Evolutionary conservation across 495 filamentous ascomycete species (phyloP).

Genomic region (Eremomyces bilateralis): DNA sequence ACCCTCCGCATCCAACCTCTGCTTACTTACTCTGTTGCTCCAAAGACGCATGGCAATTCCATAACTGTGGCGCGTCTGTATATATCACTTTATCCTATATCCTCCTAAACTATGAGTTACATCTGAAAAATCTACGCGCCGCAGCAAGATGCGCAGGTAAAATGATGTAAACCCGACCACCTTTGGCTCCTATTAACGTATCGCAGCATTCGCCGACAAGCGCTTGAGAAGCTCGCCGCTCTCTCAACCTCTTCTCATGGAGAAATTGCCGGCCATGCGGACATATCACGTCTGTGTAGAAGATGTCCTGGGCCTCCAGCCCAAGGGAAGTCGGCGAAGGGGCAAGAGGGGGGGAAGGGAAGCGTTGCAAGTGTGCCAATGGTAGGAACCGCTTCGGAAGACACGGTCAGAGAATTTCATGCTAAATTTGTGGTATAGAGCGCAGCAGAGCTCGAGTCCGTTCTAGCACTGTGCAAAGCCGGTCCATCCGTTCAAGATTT

Average conservation of each 20-base stretch:
- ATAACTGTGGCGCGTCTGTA: no score
- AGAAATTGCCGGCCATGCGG: constrained; percentile 5
- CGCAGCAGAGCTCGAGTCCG: constrained; percentile 66
- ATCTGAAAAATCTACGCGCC: no score
- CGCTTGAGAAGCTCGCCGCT: constrained; percentile 20
- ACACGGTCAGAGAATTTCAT: background rate
- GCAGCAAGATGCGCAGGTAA: constrained; percentile 3
- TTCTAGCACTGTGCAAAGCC: constrained; percentile 75
- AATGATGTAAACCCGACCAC: background rate
- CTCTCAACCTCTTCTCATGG: constrained; percentile 14
- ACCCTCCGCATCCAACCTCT: no score
- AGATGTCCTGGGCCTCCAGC: constrained; percentile 5
- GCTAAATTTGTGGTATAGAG: constrained; percentile 19
- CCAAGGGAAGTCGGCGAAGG: constrained; percentile 9
- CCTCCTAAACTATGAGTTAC: no score
- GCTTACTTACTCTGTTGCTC: no score
- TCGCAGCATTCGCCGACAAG: constrained; percentile 14
- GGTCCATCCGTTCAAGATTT: constrained; percentile 43
- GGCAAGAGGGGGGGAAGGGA: background rate
- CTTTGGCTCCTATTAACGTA: background rate
- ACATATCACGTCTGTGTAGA: constrained; percentile 16
- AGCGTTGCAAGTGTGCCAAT: constrained; percentile 10
- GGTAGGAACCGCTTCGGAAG: no score
- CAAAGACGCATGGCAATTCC: no score
- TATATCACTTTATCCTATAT: no score